Evolutionary conservation across 2,329 filamentous ascomycete species (phyloP).

Genomic region (Verticillium alfalfae): DNA sequence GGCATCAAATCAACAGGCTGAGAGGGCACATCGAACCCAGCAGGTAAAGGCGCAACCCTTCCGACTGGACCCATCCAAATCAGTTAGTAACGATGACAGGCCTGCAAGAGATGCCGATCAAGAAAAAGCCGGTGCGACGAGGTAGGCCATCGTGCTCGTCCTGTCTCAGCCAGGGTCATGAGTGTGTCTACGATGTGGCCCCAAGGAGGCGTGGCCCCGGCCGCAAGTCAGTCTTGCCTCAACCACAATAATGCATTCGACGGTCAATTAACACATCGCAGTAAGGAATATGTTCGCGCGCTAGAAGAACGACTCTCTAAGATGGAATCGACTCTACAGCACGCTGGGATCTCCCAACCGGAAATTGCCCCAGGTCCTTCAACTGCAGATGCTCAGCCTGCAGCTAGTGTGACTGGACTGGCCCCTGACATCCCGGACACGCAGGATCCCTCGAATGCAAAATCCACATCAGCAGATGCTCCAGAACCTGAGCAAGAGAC

Average conservation of each 20-base stretch:
- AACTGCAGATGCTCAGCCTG: background rate
- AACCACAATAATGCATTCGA: too few relatives aligned
- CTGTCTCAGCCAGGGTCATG: slow-evolving; percentile 3
- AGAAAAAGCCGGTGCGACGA: slow-evolving; percentile 10
- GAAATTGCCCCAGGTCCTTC: background rate
- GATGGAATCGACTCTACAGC: slow-evolving; percentile 8
- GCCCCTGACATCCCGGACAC: background rate
- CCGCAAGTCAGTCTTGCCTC: slow-evolving; percentile 1
- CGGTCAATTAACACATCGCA: background rate
- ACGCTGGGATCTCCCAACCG: background rate
- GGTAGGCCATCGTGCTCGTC: slow-evolving; percentile 6
- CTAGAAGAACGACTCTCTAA: slow-evolving; percentile 9
- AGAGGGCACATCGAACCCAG: background rate
- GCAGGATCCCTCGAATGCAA: background rate
- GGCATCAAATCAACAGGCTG: background rate
- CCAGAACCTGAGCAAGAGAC: background rate
- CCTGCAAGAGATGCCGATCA: slow-evolving; percentile 9
- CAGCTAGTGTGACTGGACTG: background rate
- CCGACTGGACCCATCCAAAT: background rate
- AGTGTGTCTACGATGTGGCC: slow-evolving; percentile 7
- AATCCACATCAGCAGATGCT: background rate
- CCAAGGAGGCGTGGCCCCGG: slow-evolving; percentile 9
- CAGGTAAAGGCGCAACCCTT: background rate
- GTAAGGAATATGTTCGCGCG: slow-evolving; percentile 9
- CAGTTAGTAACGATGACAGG: background rate